Conservation (phyloP, 2,329 filamentous ascomycete genomes). For the Penicillium rolfsii region DNA sequence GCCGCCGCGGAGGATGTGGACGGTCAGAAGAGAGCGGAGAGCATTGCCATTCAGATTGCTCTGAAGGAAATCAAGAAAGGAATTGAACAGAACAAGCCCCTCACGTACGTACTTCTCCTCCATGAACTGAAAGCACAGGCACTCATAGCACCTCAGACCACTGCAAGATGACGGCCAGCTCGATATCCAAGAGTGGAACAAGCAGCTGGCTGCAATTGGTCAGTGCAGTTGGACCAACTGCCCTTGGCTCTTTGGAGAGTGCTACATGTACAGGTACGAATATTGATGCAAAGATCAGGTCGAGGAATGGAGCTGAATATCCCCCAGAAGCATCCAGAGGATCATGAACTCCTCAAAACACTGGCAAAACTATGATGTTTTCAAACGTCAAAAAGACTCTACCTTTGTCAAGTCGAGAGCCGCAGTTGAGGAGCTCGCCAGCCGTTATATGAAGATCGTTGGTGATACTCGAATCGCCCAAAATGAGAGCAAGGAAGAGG, state of each 20-base stretch:
- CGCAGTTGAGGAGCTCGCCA: slow-evolving; percentile 32
- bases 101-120: slow-evolving; percentile 8
- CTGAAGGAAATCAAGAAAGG: slow-evolving; percentile 14
- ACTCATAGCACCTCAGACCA: slow-evolving; percentile 10
- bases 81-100: slow-evolving; percentile 10
- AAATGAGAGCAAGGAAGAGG: slow-evolving; percentile 21
- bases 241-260: slow-evolving; percentile 29
- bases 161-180: slow-evolving; percentile 14
- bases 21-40: slow-evolving; percentile 9
- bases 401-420: slow-evolving; percentile 32
- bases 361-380: slow-evolving; percentile 32
- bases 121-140: neutral
- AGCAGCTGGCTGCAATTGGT: slow-evolving; percentile 15
- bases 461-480: slow-evolving; percentile 4
- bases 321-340: slow-evolving; percentile 17
- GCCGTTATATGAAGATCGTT: slow-evolving; percentile 24
- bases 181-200: slow-evolving; percentile 24
- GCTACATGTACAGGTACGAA: slow-evolving; percentile 25
- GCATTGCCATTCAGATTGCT: slow-evolving; percentile 16
- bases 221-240: slow-evolving; percentile 20
- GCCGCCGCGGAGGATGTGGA: slow-evolving; percentile 5
- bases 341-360: slow-evolving; percentile 19
- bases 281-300: slow-evolving; percentile 1
- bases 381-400: slow-evolving; percentile 34
- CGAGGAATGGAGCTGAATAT: slow-evolving; percentile 3